phyloP scores from a whole-genome alignment of 768 basidiomycete species.

The Serendipita indica region DNA sequence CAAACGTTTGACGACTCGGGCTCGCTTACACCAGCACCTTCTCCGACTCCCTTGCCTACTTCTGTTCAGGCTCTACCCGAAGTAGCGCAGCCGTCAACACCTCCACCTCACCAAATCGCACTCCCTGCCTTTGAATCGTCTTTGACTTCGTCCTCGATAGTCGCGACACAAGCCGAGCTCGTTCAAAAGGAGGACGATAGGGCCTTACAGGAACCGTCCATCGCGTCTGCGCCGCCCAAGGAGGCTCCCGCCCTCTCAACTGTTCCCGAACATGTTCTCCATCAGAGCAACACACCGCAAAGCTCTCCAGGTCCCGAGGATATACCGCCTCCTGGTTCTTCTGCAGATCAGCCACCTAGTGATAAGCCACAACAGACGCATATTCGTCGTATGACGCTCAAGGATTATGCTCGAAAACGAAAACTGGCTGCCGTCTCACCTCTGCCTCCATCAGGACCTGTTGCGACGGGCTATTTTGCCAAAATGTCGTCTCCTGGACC shows the following conservation, averaged over 20 bases:
- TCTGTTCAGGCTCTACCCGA: not conserved
- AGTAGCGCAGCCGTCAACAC: not conserved
- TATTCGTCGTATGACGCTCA: slow-evolving; percentile 3
- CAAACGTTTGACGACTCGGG: not conserved
- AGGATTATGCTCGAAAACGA: not conserved
- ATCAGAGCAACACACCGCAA: not conserved
- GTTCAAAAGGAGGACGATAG: too few relatives aligned
- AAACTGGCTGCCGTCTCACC: not conserved
- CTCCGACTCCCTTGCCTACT: not conserved
- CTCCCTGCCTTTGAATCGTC: too few relatives aligned
- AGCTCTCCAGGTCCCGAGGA: not conserved
- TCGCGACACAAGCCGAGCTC: too few relatives aligned
- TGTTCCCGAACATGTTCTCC: not conserved
- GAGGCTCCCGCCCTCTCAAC: not conserved
- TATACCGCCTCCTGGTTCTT: not conserved
- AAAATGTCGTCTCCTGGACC: too few relatives aligned
- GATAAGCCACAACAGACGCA: not conserved
- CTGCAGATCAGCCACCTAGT: not conserved
- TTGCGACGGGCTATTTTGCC: too few relatives aligned
- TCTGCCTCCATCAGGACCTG: not conserved
- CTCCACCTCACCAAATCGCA: too few relatives aligned
- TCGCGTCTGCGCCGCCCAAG: not conserved
- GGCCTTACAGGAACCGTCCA: not conserved
- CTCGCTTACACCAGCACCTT: slow-evolving; percentile 4
- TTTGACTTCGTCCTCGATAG: too few relatives aligned